phyloP scores from a whole-genome alignment of 2,329 filamentous ascomycete species.

The Aaosphaeria arxii region DNA sequence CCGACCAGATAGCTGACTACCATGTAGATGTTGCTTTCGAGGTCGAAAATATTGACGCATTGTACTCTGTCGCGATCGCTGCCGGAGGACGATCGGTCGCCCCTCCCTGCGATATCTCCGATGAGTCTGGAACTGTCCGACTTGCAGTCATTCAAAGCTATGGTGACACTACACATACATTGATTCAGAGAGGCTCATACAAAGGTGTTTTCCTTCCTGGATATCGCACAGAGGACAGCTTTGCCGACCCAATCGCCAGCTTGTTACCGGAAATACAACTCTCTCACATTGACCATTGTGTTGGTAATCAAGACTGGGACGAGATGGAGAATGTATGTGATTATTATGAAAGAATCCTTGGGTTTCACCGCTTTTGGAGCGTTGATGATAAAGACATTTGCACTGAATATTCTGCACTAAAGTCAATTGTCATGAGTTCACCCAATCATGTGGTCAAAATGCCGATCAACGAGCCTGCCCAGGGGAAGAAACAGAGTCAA shows the following conservation, averaged over 20 bases:
- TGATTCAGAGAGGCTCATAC: constrained; percentile 69
- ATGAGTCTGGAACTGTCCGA: constrained; percentile 65
- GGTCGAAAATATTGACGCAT: constrained; percentile 76
- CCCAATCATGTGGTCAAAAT: constrained; percentile 83
- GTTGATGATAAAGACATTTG: constrained; percentile 86
- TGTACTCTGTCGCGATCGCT: constrained; percentile 68
- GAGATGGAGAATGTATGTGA: constrained; percentile 62
- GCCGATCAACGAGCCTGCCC: constrained; percentile 91
- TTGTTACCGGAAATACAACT: constrained; percentile 62
- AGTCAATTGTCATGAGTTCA: constrained; percentile 82
- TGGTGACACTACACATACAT: constrained; percentile 86
- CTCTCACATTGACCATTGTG: constrained; percentile 82
- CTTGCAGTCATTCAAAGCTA: constrained; percentile 83
- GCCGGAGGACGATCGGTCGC: constrained; percentile 61
- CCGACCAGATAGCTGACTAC: constrained; percentile 2
- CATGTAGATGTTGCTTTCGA: constrained; percentile 81
- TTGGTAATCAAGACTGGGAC: constrained; percentile 90
- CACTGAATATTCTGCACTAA: constrained; percentile 83
- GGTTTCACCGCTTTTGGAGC: constrained; percentile 92
- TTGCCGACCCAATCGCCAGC: constrained; percentile 40
- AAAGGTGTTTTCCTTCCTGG: constrained; percentile 75
- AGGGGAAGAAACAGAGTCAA: constrained; percentile 81
- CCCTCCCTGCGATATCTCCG: constrained; percentile 49
- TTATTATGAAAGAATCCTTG: constrained; percentile 77
- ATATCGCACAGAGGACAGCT: constrained; percentile 53